These are phyloP conservation scores for Rhodotorula graminis DNA, from an alignment of 768 basidiomycete species.

Conservation along the genomic window DNA sequence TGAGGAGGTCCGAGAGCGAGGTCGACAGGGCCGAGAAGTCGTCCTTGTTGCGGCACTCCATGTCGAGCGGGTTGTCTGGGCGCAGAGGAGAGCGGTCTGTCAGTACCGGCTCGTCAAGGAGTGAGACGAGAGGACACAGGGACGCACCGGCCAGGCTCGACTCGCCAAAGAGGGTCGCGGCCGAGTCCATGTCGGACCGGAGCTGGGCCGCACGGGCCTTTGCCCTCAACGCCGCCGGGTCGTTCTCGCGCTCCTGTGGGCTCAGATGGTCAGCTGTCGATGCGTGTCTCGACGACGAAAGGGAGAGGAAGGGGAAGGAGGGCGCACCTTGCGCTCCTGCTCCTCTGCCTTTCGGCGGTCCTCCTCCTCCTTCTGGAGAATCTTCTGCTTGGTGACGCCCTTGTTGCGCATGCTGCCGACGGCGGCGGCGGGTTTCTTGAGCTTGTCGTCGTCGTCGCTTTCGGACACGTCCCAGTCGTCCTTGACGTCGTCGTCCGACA, in stretches of 20 bases:
- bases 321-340: slow-evolving; percentile 47
- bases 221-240: slow-evolving; percentile 71
- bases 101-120: slow-evolving; percentile 41
- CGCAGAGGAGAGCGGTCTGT: slow-evolving; percentile 41
- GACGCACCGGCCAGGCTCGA: slow-evolving; percentile 23
- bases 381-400: slow-evolving; percentile 80
- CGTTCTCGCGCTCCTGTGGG: slow-evolving; percentile 59
- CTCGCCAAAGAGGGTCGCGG: slow-evolving; percentile 70
- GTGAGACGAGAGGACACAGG: neutral
- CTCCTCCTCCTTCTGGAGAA: slow-evolving; percentile 83
- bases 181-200: slow-evolving; percentile 78
- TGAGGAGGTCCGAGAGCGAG: slow-evolving; percentile 65
- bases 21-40: slow-evolving; percentile 74
- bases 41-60: slow-evolving; percentile 79
- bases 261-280: neutral
- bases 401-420: slow-evolving; percentile 67
- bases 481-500: slow-evolving; percentile 68
- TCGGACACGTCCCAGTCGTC: slow-evolving; percentile 81
- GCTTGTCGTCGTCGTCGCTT: slow-evolving; percentile 62
- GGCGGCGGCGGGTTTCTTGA: slow-evolving; percentile 51
- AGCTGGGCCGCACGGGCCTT: slow-evolving; percentile 65
- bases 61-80: slow-evolving; percentile 65
- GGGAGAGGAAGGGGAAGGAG: neutral
- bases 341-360: slow-evolving; percentile 55
- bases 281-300: neutral